Percentiles rank a stretch among this genome's conserved stretches.
These are phyloP conservation scores for Ampelocalamus luodianensis DNA, from an alignment of 176 grass and related monocot genomes.

Conservation along the genomic window DNA sequence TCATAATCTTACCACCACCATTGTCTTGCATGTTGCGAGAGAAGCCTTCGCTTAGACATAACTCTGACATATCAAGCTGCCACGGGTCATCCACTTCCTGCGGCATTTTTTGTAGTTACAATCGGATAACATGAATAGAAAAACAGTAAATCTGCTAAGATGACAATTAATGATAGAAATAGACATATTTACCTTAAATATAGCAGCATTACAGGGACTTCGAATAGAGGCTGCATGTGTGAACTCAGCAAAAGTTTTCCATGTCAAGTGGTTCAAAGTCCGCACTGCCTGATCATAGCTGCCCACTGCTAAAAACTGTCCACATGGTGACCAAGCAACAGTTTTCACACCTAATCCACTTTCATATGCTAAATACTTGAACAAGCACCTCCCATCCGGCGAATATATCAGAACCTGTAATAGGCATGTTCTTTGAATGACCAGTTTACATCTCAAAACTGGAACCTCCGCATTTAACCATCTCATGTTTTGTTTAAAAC, in stretches of 20 bases:
- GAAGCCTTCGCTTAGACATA: conserved; percentile 74
- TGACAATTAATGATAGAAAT: conserved; percentile 25
- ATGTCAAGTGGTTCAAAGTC: conserved; percentile 87
- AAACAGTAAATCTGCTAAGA: conserved; percentile 34
- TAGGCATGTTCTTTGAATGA: conserved; percentile 21
- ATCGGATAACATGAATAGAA: conserved; percentile 29
- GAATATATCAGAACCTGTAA: conserved; percentile 92
- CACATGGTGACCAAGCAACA: conserved; percentile 92
- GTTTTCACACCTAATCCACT: conserved; percentile 93
- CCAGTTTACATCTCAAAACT: conserved; percentile 22
- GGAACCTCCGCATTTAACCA: neutral
- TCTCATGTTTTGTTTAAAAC: conserved; percentile 10
- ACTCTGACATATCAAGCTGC: conserved; percentile 93
- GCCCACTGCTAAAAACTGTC: conserved; percentile 91
- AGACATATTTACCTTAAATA: conserved; percentile 72
- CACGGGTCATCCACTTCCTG: conserved; percentile 94
- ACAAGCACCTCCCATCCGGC: conserved; percentile 88
- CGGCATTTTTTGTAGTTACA: conserved; percentile 30
- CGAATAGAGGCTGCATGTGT: conserved; percentile 71
- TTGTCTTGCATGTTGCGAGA: conserved; percentile 70
- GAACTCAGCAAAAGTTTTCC: conserved; percentile 98
- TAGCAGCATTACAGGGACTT: conserved; percentile 64
- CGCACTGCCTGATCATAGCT: conserved; percentile 93
- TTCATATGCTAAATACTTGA: conserved; percentile 92
- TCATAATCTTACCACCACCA: conserved; percentile 56